A percentile compares a stretch with the other conserved stretches of the same genome.
These are phyloP conservation scores for Anisodus tanguticus DNA, from an alignment of 257 asterid genomes.

Conservation along the genomic window DNA sequence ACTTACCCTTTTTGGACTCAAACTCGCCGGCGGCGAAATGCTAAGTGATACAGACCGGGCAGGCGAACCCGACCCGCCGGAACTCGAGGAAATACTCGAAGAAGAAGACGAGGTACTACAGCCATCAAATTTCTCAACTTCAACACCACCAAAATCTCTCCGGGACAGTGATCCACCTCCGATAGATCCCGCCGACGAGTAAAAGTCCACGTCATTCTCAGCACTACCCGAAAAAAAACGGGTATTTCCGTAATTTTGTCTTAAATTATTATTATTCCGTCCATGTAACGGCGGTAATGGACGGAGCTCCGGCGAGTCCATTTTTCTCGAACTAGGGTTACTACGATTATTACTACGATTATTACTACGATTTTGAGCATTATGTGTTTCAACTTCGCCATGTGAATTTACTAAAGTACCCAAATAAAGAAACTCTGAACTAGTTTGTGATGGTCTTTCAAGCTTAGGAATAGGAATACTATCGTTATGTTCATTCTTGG, in stretches of 20 bases:
- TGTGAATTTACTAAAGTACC: slow-evolving; percentile 40
- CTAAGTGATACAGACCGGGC: slow-evolving; percentile 33
- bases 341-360: background rate
- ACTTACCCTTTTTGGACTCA: slow-evolving; percentile 34
- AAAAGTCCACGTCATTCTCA: slow-evolving; percentile 35
- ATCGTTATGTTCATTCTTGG: background rate
- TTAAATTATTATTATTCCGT: background rate
- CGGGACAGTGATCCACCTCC: slow-evolving; percentile 32
- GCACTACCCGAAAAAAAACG: slow-evolving; percentile 7
- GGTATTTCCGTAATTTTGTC: slow-evolving; percentile 13
- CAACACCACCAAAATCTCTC: slow-evolving; percentile 33
- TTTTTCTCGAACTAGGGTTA: background rate
- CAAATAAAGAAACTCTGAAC: slow-evolving; percentile 42
- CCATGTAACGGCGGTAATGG: slow-evolving; percentile 33
- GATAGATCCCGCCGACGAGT: slow-evolving; percentile 34
- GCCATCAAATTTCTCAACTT: slow-evolving; percentile 25
- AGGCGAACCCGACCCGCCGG: slow-evolving; percentile 34
- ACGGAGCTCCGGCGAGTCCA: slow-evolving; percentile 43
- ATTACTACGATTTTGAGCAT: background rate
- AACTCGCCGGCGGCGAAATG: slow-evolving; percentile 39
- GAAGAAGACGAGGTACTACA: background rate
- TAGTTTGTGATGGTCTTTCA: slow-evolving; percentile 37
- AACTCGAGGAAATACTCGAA: slow-evolving; percentile 27
- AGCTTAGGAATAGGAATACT: slow-evolving; percentile 32
- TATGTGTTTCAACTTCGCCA: slow-evolving; percentile 25